Conservation (phyloP, 495 filamentous ascomycete genomes). For the Penicillium parvum region DNA sequence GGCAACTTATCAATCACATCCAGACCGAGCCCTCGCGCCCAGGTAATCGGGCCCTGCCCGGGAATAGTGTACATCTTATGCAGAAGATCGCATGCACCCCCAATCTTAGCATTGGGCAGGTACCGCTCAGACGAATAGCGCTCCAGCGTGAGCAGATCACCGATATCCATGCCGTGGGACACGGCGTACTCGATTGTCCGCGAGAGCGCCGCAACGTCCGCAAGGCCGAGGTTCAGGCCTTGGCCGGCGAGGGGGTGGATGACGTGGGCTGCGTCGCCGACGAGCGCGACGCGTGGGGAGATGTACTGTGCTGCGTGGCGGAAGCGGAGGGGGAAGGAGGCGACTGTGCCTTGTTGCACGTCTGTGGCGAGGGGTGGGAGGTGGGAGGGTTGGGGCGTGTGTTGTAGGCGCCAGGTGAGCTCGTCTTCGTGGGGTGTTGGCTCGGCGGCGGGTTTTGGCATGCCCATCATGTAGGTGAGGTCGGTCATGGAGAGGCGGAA, state of each 20-base stretch:
- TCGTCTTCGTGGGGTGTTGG: slow-evolving; percentile 59
- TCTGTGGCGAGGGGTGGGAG: slow-evolving; percentile 56
- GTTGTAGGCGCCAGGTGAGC: slow-evolving; percentile 72
- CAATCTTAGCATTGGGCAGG: slow-evolving; percentile 73
- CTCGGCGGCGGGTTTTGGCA: slow-evolving; percentile 34
- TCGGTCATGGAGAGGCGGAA: slow-evolving; percentile 80
- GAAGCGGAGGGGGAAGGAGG: slow-evolving; percentile 86
- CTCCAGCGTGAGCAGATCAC: slow-evolving; percentile 67
- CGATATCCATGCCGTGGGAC: slow-evolving; percentile 79
- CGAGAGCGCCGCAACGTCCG: slow-evolving; percentile 73
- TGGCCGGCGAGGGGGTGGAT: slow-evolving; percentile 93
- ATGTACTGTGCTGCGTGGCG: slow-evolving; percentile 91
- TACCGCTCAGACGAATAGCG: slow-evolving; percentile 75
- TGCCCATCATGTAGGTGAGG: slow-evolving; percentile 71
- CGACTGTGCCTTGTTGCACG: slow-evolving; percentile 76
- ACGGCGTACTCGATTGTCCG: slow-evolving; percentile 72
- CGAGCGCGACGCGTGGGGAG: slow-evolving; percentile 77
- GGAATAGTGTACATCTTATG: slow-evolving; percentile 82
- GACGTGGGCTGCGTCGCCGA: slow-evolving; percentile 93
- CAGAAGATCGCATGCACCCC: slow-evolving; percentile 88
- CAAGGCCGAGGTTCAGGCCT: slow-evolving; percentile 89
- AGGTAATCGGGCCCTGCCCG: slow-evolving; percentile 69
- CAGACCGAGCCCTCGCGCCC: slow-evolving; percentile 71
- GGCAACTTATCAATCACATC: slow-evolving; percentile 71
- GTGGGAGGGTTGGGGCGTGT: slow-evolving; percentile 50